Evolutionary conservation across 352 stramenopile species (phyloP).

Genomic region (Globisporangium perplexum): DNA sequence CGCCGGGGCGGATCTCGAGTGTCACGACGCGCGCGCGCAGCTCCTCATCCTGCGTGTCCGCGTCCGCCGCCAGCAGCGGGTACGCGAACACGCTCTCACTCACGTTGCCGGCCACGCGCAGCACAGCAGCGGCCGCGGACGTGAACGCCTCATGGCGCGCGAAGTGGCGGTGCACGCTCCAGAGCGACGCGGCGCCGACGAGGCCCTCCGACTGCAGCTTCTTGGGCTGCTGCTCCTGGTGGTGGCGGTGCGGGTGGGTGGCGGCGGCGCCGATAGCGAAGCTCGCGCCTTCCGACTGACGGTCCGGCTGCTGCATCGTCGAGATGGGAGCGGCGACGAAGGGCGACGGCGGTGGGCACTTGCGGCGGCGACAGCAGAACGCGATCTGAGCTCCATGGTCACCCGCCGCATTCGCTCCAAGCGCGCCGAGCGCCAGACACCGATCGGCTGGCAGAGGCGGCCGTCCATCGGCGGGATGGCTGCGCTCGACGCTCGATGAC

Average conservation of each 20-base stretch:
- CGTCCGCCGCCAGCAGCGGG: constrained; percentile 31
- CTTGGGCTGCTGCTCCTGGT: constrained; percentile 12
- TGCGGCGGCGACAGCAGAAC: not conserved
- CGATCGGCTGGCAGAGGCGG: not conserved
- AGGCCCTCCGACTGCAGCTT: constrained; percentile 5
- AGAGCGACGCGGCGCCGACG: constrained; percentile 16
- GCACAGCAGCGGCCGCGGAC: constrained; percentile 48
- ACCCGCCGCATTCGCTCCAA: no score
- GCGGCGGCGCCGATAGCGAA: constrained; percentile 11
- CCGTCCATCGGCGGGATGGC: not conserved
- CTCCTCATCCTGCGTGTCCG: constrained; percentile 6
- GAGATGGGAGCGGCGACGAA: not conserved
- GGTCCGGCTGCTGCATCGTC: constrained; percentile 20
- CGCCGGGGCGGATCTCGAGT: constrained; percentile 54
- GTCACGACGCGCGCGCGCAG: constrained; percentile 51
- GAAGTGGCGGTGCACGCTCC: constrained; percentile 28
- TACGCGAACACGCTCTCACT: constrained; percentile 66
- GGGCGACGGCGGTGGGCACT: not conserved
- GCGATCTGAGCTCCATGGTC: not conserved
- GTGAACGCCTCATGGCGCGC: constrained; percentile 39
- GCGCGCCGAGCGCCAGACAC: no score
- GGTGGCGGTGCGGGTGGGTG: constrained; percentile 12
- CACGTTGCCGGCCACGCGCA: constrained; percentile 48
- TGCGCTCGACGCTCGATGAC: not conserved
- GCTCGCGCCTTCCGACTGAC: constrained; percentile 25